These are phyloP conservation scores for Colletotrichum sublineola DNA, from an alignment of 2,329 filamentous ascomycete genomes.

Conservation along the genomic window DNA sequence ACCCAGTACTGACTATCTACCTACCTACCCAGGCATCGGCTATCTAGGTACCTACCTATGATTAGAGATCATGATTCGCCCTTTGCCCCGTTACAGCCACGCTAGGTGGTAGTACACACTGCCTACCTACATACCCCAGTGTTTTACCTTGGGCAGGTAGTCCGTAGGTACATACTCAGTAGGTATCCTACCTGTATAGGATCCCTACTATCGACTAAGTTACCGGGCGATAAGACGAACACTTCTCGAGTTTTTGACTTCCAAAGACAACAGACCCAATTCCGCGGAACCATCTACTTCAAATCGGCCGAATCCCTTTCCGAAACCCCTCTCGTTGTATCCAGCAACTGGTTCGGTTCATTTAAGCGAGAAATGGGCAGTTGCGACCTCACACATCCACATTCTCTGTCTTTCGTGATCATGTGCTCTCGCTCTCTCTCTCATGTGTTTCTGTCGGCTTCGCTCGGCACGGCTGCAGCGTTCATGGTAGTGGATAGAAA, in stretches of 20 bases:
- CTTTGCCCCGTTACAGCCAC: slow-evolving; percentile 33
- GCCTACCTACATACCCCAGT: background rate
- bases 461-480: slow-evolving; percentile 11
- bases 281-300: background rate
- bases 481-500: slow-evolving; percentile 9
- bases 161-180: too few species aligned
- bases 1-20: too few species aligned
- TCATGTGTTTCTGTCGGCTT: background rate
- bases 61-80: background rate
- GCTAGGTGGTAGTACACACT: background rate
- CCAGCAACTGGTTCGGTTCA: background rate
- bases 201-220: background rate
- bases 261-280: background rate
- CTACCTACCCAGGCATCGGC: too few species aligned
- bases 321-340: background rate
- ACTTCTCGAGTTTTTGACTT: background rate
- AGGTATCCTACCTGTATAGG: too few species aligned
- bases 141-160: too few species aligned
- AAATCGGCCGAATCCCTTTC: background rate
- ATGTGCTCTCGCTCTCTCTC: background rate
- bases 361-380: background rate
- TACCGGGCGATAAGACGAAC: slow-evolving; percentile 6
- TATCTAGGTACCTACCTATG: too few species aligned
- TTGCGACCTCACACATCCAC: background rate
- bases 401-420: background rate